phyloP scores from a whole-genome alignment of 2,329 filamentous ascomycete genomes.

The Botrytis hyacinthi region DNA sequence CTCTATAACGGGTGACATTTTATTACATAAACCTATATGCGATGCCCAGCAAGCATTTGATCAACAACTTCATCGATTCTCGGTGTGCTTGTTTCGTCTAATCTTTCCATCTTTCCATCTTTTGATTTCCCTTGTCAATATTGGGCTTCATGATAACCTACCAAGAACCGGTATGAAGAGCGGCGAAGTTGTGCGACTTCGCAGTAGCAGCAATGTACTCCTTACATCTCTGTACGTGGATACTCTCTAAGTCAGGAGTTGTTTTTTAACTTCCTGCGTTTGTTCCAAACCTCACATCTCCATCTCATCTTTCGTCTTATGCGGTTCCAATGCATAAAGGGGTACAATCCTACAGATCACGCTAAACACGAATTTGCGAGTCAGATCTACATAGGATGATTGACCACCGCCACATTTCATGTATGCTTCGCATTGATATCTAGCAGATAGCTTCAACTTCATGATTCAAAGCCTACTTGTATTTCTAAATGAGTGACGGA shows the following conservation, averaged over 20 bases:
- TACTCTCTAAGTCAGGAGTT: background rate
- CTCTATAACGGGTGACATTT: background rate
- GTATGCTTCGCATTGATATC: background rate
- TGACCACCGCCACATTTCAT: conserved; percentile 1
- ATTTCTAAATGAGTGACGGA: background rate
- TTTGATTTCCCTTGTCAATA: background rate
- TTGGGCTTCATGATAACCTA: background rate
- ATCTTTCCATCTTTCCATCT: background rate
- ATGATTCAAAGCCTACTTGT: background rate
- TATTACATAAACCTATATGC: background rate
- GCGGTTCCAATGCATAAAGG: background rate
- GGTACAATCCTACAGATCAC: background rate
- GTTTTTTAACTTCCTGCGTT: background rate
- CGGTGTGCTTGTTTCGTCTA: background rate
- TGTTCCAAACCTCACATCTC: background rate
- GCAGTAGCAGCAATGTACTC: background rate
- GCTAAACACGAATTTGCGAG: background rate
- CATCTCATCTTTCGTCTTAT: background rate
- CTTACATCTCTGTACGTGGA: background rate
- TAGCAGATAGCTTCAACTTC: background rate
- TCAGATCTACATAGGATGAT: background rate
- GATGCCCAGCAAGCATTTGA: background rate
- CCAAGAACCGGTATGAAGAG: background rate
- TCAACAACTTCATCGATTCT: background rate
- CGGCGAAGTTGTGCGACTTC: background rate